Percentiles rank a stretch among this genome's conserved stretches.
These are phyloP conservation scores for Geotrichum klebahnii DNA, from an alignment of 1,139 yeast genomes.

Conservation along the genomic window DNA sequence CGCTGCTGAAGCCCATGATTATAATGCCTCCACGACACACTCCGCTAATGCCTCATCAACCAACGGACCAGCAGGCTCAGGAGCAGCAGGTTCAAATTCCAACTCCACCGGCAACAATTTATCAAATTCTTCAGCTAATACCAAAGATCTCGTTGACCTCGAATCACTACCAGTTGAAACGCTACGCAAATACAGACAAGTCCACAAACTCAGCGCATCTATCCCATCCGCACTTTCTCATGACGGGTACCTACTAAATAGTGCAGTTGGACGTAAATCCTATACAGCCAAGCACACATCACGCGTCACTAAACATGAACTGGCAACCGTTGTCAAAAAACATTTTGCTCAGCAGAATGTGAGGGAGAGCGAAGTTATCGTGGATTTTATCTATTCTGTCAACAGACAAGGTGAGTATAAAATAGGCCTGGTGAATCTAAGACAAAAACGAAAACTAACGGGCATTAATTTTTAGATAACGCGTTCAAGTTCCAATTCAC, in stretches of 20 bases:
- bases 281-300: constrained; percentile 44
- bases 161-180: constrained; percentile 50
- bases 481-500: constrained; percentile 42
- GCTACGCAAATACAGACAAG: constrained; percentile 55
- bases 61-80: neutral
- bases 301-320: constrained; percentile 52
- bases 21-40: constrained; percentile 3
- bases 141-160: constrained; percentile 47
- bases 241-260: constrained; percentile 57
- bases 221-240: constrained; percentile 53
- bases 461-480: constrained; percentile 33
- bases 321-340: constrained; percentile 53
- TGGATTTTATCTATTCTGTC: constrained; percentile 73
- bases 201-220: constrained; percentile 42
- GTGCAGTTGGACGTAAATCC: constrained; percentile 64
- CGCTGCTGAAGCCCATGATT: no score
- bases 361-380: constrained; percentile 72
- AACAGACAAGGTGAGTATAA: constrained; percentile 53
- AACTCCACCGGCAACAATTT: neutral
- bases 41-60: neutral
- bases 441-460: no score
- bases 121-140: neutral
- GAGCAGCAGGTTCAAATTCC: no score
- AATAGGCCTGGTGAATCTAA: no score
- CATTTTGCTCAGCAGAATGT: constrained; percentile 62